Evolutionary conservation across 1,139 yeast species (phyloP).

Genomic region (Lodderomyces jiufengensis): DNA sequence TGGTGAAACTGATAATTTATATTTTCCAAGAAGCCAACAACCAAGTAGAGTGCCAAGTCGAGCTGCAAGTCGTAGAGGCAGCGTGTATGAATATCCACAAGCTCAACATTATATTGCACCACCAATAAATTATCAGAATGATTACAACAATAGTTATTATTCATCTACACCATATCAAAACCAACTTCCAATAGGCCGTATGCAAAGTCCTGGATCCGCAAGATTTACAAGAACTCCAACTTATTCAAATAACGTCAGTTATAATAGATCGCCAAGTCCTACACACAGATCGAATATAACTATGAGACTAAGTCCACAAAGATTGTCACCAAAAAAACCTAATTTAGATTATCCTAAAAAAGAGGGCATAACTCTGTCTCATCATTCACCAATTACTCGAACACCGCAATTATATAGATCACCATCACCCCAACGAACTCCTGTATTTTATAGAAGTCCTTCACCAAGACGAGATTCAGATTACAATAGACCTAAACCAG

Average conservation of each 20-base stretch:
- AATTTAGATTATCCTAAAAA: constrained; percentile 5
- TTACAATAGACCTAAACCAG: constrained; percentile 7
- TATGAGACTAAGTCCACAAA: constrained; percentile 7
- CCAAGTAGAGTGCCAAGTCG: constrained; percentile 1
- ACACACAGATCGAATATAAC: neutral
- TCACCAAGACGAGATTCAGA: constrained; percentile 10
- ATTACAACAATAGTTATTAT: constrained; percentile 14
- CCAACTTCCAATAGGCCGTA: neutral
- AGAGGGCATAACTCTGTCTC: constrained; percentile 1
- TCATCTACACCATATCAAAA: constrained; percentile 24
- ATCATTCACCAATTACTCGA: constrained; percentile 3
- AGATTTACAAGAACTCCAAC: neutral
- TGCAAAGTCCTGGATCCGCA: constrained; percentile 2
- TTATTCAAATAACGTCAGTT: neutral
- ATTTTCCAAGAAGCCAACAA: constrained; percentile 2
- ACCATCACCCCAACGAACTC: constrained; percentile 5
- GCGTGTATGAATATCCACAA: constrained; percentile 4
- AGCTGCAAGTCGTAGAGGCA: constrained; percentile 6
- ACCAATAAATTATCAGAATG: constrained; percentile 1
- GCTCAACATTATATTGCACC: neutral
- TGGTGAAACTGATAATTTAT: neutral
- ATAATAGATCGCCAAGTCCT: constrained; percentile 9
- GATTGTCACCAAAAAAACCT: constrained; percentile 10
- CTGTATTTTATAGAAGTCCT: constrained; percentile 2
- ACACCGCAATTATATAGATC: constrained; percentile 12